Evolutionary conservation across 2,329 filamentous ascomycete genomes (phyloP).

Genomic region (Tolypocladium sp.): DNA sequence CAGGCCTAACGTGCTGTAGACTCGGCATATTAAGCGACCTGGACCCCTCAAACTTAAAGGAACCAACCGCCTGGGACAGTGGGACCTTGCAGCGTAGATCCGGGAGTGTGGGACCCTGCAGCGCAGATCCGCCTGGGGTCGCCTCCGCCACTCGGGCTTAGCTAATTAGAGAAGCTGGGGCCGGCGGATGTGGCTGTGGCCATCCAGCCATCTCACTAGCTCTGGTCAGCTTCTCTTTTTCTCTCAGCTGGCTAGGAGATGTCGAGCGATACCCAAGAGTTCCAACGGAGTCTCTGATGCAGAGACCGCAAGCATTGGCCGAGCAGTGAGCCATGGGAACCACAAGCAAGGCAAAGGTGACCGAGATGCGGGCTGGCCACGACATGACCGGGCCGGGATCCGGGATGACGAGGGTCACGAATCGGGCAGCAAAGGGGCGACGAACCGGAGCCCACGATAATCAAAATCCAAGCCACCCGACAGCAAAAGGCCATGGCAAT

Average conservation of each 20-base stretch:
- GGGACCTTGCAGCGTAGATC: not conserved
- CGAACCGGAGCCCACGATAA: not conserved
- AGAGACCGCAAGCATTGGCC: not conserved
- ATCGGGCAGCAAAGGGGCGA: not conserved
- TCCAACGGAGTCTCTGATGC: not conserved
- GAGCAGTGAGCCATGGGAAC: not conserved
- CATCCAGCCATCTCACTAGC: not conserved
- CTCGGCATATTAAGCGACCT: not conserved
- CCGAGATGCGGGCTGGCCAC: not conserved
- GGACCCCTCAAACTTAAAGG: not conserved
- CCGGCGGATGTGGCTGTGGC: not conserved
- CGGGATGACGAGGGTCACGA: not conserved
- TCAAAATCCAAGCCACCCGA: not conserved
- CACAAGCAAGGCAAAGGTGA: not conserved
- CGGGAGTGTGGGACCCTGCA: too few relatives aligned
- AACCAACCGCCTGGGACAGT: not conserved
- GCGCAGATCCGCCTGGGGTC: not conserved
- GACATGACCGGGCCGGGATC: not conserved
- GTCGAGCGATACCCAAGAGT: too few relatives aligned
- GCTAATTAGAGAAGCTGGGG: not conserved
- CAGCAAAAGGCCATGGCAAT: not conserved
- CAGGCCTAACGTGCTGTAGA: not conserved
- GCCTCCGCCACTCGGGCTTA: not conserved
- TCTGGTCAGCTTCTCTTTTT: not conserved
- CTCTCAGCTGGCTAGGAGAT: not conserved